A percentile compares a stretch with the other conserved stretches of the same genome.
Conservation (phyloP, 257 asterid species). For the Solanum pimpinellifolium region DNA sequence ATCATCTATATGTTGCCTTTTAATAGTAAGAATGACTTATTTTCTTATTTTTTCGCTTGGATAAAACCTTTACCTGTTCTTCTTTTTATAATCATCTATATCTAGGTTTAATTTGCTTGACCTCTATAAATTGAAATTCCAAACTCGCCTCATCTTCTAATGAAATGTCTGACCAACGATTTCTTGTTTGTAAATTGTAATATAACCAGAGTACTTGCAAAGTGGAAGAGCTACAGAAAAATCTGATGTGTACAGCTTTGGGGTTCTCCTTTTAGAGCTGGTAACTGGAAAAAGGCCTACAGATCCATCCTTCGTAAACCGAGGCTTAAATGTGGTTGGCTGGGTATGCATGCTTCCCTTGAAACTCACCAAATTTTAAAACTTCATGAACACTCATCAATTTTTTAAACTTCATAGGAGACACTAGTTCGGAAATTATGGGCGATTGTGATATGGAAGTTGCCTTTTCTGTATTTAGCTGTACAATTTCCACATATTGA, state of each 20-base stretch:
- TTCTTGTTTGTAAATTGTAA: background rate
- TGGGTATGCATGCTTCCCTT: constrained; percentile 44
- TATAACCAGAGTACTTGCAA: constrained; percentile 75
- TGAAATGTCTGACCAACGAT: background rate
- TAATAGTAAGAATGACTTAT: background rate
- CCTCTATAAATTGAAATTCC: background rate
- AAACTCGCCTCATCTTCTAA: background rate
- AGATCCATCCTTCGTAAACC: constrained; percentile 70
- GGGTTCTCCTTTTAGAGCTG: constrained; percentile 82
- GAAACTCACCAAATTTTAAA: background rate
- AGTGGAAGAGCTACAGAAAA: constrained; percentile 93
- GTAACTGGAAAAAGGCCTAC: constrained; percentile 93
- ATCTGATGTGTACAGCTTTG: constrained; percentile 88
- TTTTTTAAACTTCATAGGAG: background rate
- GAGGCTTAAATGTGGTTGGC: constrained; percentile 85
- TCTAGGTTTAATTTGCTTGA: background rate
- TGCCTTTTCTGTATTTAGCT: background rate
- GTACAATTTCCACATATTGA: background rate
- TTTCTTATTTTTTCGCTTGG: background rate
- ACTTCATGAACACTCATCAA: background rate
- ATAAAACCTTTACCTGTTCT: background rate
- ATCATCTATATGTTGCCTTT: background rate
- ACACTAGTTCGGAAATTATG: background rate
- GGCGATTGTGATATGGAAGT: background rate
- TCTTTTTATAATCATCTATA: background rate